These are phyloP conservation scores for Hylodesmum podocarpum DNA, from an alignment of 306 rosid genomes.

Conservation along the genomic window DNA sequence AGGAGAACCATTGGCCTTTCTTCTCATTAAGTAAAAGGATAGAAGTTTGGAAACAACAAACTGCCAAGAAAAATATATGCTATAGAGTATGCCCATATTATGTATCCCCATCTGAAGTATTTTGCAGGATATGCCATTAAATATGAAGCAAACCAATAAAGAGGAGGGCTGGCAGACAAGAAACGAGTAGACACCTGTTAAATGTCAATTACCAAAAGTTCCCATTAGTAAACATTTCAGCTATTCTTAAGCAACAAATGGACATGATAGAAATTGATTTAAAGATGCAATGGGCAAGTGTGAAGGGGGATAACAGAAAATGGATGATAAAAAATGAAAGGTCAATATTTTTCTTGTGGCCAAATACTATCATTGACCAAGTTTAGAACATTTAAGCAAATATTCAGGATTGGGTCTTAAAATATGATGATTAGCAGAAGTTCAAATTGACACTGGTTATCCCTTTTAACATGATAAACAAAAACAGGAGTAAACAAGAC, in stretches of 20 bases:
- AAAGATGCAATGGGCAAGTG: neutral
- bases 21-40: conserved; percentile 76
- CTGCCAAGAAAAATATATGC: conserved; percentile 86
- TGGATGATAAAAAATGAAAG: neutral
- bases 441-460: conserved; percentile 1
- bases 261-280: neutral
- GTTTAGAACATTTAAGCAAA: conserved; percentile 13
- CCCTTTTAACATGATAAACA: conserved; percentile 18
- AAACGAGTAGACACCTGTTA: conserved; percentile 92
- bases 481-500: conserved; percentile 21
- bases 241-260: conserved; percentile 20
- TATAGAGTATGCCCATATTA: conserved; percentile 77
- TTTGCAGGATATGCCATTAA: conserved; percentile 47
- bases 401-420: neutral
- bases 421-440: conserved; percentile 11
- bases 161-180: conserved; percentile 81
- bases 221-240: neutral
- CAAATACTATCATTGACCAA: neutral
- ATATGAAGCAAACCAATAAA: conserved; percentile 87
- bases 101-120: conserved; percentile 57
- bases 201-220: conserved; percentile 12
- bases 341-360: neutral
- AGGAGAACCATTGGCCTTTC: neutral
- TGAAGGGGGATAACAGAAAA: conserved; percentile 15
- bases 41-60: conserved; percentile 83